These are phyloP conservation scores for Penicillium crustosum DNA, from an alignment of 2,329 filamentous ascomycete species.

Conservation along the genomic window DNA sequence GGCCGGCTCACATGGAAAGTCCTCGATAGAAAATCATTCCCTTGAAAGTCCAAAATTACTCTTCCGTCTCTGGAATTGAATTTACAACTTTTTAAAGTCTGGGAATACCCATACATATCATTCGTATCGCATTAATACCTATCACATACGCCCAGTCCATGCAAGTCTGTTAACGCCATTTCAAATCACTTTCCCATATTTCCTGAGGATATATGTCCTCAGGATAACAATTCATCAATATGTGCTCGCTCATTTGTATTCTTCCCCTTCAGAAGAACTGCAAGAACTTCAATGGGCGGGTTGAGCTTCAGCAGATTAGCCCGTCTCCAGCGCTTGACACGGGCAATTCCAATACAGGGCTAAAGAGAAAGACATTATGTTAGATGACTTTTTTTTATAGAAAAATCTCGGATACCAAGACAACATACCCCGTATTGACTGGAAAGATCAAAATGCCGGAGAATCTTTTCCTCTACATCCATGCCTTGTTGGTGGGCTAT, in stretches of 20 bases:
- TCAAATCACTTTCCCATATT: neutral
- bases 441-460: constrained; percentile 89
- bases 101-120: neutral
- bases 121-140: constrained; percentile 5
- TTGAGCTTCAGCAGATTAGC: constrained; percentile 79
- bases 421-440: constrained; percentile 85
- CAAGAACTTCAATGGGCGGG: constrained; percentile 86
- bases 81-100: neutral
- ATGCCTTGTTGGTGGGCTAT: constrained; percentile 74
- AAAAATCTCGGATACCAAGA: neutral
- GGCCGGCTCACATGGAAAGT: neutral
- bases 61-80: neutral
- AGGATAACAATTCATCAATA: constrained; percentile 48
- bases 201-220: constrained; percentile 23
- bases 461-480: constrained; percentile 74
- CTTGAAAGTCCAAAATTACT: neutral
- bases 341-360: constrained; percentile 84
- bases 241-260: constrained; percentile 63
- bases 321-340: constrained; percentile 82
- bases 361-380: constrained; percentile 38
- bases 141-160: constrained; percentile 12
- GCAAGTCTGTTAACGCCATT: neutral
- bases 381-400: neutral
- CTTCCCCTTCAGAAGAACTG: constrained; percentile 70
- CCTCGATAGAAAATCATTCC: neutral